These are phyloP conservation scores for Monosporozyma siamensis DNA, from an alignment of 805 yeast genomes.

Conservation along the genomic window DNA sequence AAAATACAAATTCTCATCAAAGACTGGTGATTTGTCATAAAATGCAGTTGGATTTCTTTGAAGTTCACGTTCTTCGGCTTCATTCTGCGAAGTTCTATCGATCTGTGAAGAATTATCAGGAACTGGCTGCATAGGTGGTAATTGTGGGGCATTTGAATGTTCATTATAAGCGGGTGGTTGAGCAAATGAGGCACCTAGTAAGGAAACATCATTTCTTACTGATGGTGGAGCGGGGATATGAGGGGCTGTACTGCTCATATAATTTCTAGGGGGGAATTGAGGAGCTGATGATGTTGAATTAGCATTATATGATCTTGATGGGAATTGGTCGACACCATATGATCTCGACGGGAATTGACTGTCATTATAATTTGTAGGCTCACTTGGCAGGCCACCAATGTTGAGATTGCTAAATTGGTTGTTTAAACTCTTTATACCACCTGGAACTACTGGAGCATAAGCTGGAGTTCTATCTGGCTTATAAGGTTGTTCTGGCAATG, in stretches of 20 bases:
- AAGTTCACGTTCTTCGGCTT: slow-evolving; percentile 16
- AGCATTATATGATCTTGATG: not conserved
- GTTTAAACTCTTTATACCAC: not conserved
- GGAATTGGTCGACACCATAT: not conserved
- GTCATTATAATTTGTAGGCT: not conserved
- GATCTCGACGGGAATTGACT: not conserved
- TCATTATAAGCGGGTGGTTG: not conserved
- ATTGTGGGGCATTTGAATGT: not conserved
- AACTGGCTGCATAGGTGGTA: slow-evolving; percentile 1
- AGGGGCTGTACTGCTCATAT: not conserved
- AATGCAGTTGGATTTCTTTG: slow-evolving; percentile 33
- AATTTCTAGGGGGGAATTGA: slow-evolving; percentile 7
- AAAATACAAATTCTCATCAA: slow-evolving; percentile 40
- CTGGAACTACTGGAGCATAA: not conserved
- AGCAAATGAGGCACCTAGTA: not conserved
- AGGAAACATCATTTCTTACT: not conserved
- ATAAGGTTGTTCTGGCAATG: slow-evolving; percentile 8
- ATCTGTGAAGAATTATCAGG: slow-evolving; percentile 12
- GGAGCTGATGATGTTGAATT: not conserved
- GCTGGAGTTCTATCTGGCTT: not conserved
- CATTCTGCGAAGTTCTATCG: slow-evolving; percentile 9
- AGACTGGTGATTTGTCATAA: slow-evolving; percentile 43
- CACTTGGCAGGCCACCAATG: not conserved
- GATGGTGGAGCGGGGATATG: not conserved
- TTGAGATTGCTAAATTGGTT: not conserved